A percentile compares a stretch with the other conserved stretches of the same genome.
Evolutionary conservation across 371 early-diverging fungal species (phyloP).

Genomic region (Capillidium heterosporum): DNA sequence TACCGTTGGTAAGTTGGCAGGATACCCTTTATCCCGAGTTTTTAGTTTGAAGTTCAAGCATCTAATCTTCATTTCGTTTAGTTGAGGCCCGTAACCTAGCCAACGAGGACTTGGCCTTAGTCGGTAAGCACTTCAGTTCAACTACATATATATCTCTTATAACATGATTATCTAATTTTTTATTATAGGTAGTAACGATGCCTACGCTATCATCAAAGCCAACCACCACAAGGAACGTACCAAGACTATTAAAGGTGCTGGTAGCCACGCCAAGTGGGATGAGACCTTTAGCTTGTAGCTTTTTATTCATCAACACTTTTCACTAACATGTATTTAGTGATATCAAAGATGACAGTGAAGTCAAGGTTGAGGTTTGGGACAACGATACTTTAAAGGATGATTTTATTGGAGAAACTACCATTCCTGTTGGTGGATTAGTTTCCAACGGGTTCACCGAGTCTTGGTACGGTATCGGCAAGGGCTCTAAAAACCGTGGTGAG

Average conservation of each 20-base stretch:
- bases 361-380: constrained; percentile 1
- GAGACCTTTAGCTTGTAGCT: constrained; percentile 5
- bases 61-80: background rate
- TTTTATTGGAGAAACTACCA: constrained; percentile 1
- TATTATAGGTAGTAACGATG: constrained; percentile 2
- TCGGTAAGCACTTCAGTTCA: constrained; percentile 1
- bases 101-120: background rate
- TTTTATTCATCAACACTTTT: background rate
- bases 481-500: constrained; percentile 4
- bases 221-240: background rate
- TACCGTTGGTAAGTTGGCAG: background rate
- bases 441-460: background rate
- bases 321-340: background rate
- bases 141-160: no score
- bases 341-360: constrained; percentile 3
- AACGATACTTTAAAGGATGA: constrained; percentile 4
- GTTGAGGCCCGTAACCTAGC: constrained; percentile 3
- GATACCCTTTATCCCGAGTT: background rate
- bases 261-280: background rate
- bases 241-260: background rate
- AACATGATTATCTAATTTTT: background rate
- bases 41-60: no score
- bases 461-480: constrained; percentile 6
- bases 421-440: constrained; percentile 1
- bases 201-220: background rate